Evolutionary conservation across 192 early-diverging fungal genomes (phyloP).

Genomic region (Gamsiella multidivaricata): DNA sequence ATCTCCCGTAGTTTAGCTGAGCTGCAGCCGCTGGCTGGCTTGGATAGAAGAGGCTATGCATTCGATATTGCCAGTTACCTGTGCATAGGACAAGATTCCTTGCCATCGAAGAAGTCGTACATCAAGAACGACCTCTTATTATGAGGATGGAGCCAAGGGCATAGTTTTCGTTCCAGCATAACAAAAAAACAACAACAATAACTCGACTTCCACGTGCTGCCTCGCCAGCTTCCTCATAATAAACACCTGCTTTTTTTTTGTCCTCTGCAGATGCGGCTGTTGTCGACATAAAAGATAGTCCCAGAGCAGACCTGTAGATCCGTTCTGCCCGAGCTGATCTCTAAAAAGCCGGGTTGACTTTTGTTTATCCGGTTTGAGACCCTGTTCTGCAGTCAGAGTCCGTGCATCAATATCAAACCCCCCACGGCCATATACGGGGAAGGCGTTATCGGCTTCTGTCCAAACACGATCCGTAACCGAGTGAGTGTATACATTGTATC

Average conservation of each 20-base stretch:
- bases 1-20: slow-evolving; percentile 18
- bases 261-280: no score
- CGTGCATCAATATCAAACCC: slow-evolving; percentile 30
- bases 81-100: slow-evolving; percentile 61
- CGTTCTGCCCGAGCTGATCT: slow-evolving; percentile 7
- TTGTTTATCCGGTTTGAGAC: no score
- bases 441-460: slow-evolving; percentile 26
- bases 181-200: no score
- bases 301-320: slow-evolving; percentile 28
- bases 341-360: slow-evolving; percentile 4
- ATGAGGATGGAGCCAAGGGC: slow-evolving; percentile 20
- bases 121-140: slow-evolving; percentile 12
- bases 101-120: slow-evolving; percentile 7
- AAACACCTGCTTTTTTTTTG: no score
- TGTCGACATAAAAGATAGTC: no score
- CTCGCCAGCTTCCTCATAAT: not conserved
- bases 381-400: no score
- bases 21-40: slow-evolving; percentile 58
- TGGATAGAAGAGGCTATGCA: slow-evolving; percentile 52
- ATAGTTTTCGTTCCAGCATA: slow-evolving; percentile 14
- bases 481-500: no score
- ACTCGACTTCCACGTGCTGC: slow-evolving; percentile 17
- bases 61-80: slow-evolving; percentile 59
- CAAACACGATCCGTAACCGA: no score
- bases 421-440: not conserved